A percentile compares a stretch with the other conserved stretches of the same genome.
These are phyloP conservation scores for Exobasidium cylindrosporum DNA, from an alignment of 1,284 basidiomycete genomes.

Conservation along the genomic window DNA sequence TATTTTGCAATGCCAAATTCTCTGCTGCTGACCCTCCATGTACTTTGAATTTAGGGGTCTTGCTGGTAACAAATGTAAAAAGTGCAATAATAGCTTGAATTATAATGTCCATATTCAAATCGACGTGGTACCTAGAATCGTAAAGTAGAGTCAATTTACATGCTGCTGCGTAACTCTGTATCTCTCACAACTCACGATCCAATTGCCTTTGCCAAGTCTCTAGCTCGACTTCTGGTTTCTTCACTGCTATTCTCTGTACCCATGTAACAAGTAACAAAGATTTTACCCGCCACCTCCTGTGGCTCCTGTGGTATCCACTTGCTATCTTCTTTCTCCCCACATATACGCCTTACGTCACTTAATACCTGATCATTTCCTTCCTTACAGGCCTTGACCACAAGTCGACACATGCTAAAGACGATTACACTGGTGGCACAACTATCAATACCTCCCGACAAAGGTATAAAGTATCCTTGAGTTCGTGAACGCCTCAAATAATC, in stretches of 20 bases:
- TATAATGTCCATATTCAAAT: conserved; percentile 92
- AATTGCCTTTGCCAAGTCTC: conserved; percentile 78
- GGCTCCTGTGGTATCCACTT: conserved; percentile 79
- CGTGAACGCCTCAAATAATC: conserved; percentile 92
- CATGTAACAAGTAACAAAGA: conserved; percentile 99
- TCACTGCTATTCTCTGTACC: conserved; percentile 89
- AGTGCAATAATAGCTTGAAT: conserved; percentile 79
- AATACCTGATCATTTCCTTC: conserved; percentile 64
- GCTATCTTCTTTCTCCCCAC: conserved; percentile 75
- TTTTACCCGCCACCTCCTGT: conserved; percentile 75
- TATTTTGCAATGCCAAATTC: conserved; percentile 96
- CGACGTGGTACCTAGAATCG: conserved; percentile 69
- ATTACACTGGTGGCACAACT: conserved; percentile 94
- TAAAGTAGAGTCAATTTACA: background rate
- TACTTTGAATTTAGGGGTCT: conserved; percentile 76
- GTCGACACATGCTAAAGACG: conserved; percentile 90
- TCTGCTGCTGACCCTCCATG: conserved; percentile 84
- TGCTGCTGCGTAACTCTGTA: background rate
- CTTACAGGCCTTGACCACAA: conserved; percentile 72
- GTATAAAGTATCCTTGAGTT: conserved; percentile 92
- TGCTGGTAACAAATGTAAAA: conserved; percentile 78
- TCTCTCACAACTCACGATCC: conserved; percentile 58
- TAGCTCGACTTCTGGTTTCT: conserved; percentile 83
- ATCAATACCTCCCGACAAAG: conserved; percentile 95
- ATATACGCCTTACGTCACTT: conserved; percentile 81